These are phyloP conservation scores for Jimgerdemannia flammicorona DNA, from an alignment of 192 early-diverging fungal species.

Conservation along the genomic window DNA sequence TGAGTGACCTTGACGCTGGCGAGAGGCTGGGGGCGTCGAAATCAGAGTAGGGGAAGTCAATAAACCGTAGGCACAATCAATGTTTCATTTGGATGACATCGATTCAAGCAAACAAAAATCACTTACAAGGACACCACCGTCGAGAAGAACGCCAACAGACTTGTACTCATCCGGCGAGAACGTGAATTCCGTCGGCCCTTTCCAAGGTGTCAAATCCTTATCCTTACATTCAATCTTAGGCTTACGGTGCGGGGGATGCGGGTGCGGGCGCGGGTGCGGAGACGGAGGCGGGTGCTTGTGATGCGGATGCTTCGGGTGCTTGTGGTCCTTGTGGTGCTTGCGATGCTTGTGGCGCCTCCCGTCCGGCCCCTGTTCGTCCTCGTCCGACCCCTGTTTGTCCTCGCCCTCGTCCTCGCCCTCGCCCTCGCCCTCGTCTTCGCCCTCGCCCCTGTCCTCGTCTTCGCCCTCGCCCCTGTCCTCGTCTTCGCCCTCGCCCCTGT, in stretches of 20 bases:
- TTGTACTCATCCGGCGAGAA: constrained; percentile 29
- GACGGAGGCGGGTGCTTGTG: neutral
- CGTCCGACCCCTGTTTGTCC: neutral
- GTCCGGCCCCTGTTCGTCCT: no score
- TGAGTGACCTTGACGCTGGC: neutral
- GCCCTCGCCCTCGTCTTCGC: neutral
- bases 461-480: neutral
- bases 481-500: neutral
- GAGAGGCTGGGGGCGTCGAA: constrained; percentile 2
- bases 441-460: neutral
- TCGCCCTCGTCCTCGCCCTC: neutral
- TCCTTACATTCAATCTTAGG: neutral
- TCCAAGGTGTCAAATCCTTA: neutral
- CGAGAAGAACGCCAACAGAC: constrained; percentile 7
- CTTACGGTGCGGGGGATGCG: neutral
- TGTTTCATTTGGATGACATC: neutral
- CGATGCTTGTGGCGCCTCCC: neutral
- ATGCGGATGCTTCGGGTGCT: neutral
- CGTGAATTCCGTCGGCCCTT: constrained; percentile 2
- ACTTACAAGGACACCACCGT: constrained; percentile 1
- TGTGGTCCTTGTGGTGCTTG: neutral
- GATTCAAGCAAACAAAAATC: neutral
- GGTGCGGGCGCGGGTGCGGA: no score
- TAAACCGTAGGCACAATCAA: neutral
- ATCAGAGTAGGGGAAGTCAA: constrained; percentile 6